Evolutionary conservation across 805 yeast genomes (phyloP).

Genomic region (Candida caryicola): DNA sequence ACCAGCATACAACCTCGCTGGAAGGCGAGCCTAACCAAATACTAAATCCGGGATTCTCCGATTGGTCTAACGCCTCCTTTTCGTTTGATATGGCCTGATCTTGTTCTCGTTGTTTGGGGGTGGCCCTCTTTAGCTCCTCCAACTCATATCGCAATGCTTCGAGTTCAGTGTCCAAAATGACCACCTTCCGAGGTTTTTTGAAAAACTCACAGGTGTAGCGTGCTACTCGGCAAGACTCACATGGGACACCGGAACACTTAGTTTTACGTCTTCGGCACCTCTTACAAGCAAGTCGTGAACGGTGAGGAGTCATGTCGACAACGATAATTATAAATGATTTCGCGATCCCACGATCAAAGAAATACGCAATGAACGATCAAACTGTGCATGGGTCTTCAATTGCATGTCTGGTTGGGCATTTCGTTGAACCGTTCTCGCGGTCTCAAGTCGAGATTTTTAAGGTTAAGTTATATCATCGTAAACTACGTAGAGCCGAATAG

Average conservation of each 20-base stretch:
- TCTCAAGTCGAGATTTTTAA: too few species aligned
- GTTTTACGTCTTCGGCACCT: slow-evolving; percentile 27
- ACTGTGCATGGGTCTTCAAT: too few species aligned
- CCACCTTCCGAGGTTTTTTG: slow-evolving; percentile 18
- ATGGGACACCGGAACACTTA: slow-evolving; percentile 27
- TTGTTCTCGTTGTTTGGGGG: background rate
- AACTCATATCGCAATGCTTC: slow-evolving; percentile 18
- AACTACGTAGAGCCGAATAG: too few species aligned
- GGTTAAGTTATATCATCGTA: too few species aligned
- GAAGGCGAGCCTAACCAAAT: slow-evolving; percentile 24
- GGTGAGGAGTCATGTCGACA: too few species aligned
- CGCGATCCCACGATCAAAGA: too few species aligned
- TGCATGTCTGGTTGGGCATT: too few species aligned
- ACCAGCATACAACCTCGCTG: slow-evolving; percentile 25
- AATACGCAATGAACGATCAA: too few species aligned
- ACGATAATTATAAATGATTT: too few species aligned
- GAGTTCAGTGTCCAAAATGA: slow-evolving; percentile 20
- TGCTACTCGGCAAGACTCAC: slow-evolving; percentile 16
- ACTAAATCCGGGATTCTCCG: slow-evolving; percentile 14
- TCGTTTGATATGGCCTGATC: background rate
- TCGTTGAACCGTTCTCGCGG: too few species aligned
- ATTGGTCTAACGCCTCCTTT: background rate
- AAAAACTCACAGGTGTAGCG: slow-evolving; percentile 19
- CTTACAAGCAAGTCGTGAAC: slow-evolving; percentile 19
- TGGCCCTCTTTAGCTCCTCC: slow-evolving; percentile 2